Evolutionary conservation across 1,284 basidiomycete genomes (phyloP).

Genomic region (Paramarasmius palmivorus): DNA sequence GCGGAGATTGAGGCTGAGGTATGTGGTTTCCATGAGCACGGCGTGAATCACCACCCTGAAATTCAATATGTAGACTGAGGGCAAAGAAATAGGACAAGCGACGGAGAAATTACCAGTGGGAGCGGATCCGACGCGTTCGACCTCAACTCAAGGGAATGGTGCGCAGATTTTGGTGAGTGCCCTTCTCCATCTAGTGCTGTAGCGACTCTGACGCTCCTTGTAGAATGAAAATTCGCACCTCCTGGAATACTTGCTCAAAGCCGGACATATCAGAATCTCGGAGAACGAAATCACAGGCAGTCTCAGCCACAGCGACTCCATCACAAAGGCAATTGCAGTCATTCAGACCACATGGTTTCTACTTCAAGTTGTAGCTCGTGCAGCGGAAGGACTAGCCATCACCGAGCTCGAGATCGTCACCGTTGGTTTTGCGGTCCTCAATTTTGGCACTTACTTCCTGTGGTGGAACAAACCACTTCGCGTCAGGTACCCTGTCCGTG

Average conservation of each 20-base stretch:
- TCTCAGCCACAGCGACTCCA: neutral
- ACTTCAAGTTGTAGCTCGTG: neutral
- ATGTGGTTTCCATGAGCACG: too few species aligned
- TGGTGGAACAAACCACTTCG: slow-evolving; percentile 4
- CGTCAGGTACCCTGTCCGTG: neutral
- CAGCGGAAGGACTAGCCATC: neutral
- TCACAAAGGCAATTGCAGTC: neutral
- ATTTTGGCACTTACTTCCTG: neutral
- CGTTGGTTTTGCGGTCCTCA: neutral
- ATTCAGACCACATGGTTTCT: neutral
- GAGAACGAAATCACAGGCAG: neutral
- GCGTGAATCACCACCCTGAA: too few species aligned
- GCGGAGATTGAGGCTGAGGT: too few species aligned
- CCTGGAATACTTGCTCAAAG: neutral
- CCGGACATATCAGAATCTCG: neutral
- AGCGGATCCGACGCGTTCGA: too few species aligned
- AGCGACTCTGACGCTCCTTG: too few species aligned
- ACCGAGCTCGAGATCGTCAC: neutral
- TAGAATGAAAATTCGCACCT: neutral
- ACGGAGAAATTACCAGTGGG: too few species aligned
- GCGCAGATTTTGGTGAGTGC: too few species aligned
- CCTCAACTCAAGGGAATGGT: too few species aligned
- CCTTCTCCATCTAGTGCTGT: too few species aligned
- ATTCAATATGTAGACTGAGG: too few species aligned
- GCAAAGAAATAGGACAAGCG: too few species aligned